These are phyloP conservation scores for Naganishia sp. DNA, from an alignment of 1,284 basidiomycete species.

Conservation along the genomic window DNA sequence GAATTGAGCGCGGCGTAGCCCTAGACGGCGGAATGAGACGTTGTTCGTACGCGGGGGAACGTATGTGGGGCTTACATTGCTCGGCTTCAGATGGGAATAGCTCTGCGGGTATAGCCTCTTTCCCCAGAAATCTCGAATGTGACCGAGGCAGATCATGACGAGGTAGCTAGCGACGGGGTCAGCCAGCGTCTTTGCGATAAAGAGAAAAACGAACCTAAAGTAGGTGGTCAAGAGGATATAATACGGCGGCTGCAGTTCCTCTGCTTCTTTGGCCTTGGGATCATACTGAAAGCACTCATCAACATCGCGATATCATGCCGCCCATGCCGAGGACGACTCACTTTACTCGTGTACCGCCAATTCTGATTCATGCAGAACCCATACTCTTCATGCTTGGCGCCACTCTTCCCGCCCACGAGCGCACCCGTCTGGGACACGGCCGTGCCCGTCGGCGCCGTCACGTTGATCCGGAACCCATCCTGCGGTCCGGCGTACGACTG, in stretches of 20 bases:
- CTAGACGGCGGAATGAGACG: slow-evolving; percentile 53
- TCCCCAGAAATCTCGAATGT: slow-evolving; percentile 92
- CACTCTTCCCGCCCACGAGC: slow-evolving; percentile 36
- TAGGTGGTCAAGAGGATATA: slow-evolving; percentile 90
- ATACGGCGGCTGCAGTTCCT: slow-evolving; percentile 79
- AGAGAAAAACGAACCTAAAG: slow-evolving; percentile 54
- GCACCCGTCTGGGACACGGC: slow-evolving; percentile 15
- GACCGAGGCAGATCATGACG: slow-evolving; percentile 83
- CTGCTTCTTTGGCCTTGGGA: slow-evolving; percentile 58
- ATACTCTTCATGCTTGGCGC: slow-evolving; percentile 52
- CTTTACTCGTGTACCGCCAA: slow-evolving; percentile 52
- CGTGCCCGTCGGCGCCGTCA: background rate
- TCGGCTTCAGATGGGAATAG: slow-evolving; percentile 79
- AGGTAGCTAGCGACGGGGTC: slow-evolving; percentile 64
- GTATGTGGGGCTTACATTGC: slow-evolving; percentile 62
- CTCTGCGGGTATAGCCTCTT: slow-evolving; percentile 73
- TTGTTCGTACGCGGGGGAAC: background rate
- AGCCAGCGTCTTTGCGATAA: background rate
- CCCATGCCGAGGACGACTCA: slow-evolving; percentile 31
- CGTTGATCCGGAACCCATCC: slow-evolving; percentile 8
- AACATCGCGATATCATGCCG: background rate
- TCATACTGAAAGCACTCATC: slow-evolving; percentile 41
- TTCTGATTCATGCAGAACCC: slow-evolving; percentile 52
- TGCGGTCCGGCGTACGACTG: background rate
- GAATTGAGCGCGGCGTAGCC: slow-evolving; percentile 96